phyloP scores from a whole-genome alignment of 1,139 yeast species.

The Magnusiomyces suaveolens region DNA sequence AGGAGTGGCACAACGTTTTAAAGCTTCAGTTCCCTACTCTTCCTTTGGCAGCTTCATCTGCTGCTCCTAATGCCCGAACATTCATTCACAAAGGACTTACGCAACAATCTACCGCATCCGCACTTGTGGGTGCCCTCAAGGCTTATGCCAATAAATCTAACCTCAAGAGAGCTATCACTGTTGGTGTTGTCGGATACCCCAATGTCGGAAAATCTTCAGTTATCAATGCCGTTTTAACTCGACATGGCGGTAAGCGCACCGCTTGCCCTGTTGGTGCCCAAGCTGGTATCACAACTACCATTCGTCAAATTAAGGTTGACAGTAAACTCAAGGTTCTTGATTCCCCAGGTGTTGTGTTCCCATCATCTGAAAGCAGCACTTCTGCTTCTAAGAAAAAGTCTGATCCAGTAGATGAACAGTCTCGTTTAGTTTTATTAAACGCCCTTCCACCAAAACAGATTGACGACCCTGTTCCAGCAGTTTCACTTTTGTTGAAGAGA shows the following conservation, averaged over 20 bases:
- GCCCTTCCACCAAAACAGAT: conserved; percentile 87
- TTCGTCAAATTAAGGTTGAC: conserved; percentile 88
- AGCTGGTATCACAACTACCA: conserved; percentile 91
- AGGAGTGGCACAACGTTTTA: conserved; percentile 75
- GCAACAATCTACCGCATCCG: conserved; percentile 59
- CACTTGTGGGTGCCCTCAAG: conserved; percentile 72
- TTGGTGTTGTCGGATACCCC: conserved; percentile 95
- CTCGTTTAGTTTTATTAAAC: conserved; percentile 76
- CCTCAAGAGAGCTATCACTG: conserved; percentile 82
- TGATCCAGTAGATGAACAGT: conserved; percentile 60
- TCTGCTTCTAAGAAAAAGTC: conserved; percentile 32
- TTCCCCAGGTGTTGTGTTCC: conserved; percentile 97
- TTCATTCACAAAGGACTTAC: conserved; percentile 68
- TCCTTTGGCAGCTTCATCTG: conserved; percentile 51
- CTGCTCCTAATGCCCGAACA: conserved; percentile 53
- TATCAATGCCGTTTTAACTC: conserved; percentile 76
- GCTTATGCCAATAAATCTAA: conserved; percentile 75
- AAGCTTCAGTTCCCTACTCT: conserved; percentile 83
- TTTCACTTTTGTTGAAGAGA: conserved; percentile 64
- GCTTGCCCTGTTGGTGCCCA: conserved; percentile 97
- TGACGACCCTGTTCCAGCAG: conserved; percentile 75
- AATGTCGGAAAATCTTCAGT: conserved; percentile 93
- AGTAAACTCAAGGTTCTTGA: conserved; percentile 80
- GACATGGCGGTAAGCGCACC: conserved; percentile 48
- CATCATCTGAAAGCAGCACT: conserved; percentile 41